These are phyloP conservation scores for Pichia ethanolica DNA, from an alignment of 805 yeast species.

Conservation along the genomic window DNA sequence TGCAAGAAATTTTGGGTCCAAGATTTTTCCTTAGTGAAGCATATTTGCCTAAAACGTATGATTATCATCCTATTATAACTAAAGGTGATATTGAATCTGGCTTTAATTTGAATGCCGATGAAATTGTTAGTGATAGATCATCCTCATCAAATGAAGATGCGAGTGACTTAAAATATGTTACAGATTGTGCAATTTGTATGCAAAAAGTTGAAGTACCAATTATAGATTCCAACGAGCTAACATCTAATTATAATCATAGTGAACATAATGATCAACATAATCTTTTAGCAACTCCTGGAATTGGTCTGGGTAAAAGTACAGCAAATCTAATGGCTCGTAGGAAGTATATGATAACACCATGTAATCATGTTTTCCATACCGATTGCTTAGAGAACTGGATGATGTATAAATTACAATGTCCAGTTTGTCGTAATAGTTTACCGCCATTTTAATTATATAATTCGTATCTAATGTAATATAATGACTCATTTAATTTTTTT, in stretches of 20 bases:
- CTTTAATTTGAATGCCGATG: constrained; percentile 35
- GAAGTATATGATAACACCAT: constrained; percentile 79
- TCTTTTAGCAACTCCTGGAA: neutral
- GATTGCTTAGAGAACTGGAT: constrained; percentile 91
- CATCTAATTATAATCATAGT: constrained; percentile 1
- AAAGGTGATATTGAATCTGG: constrained; percentile 57
- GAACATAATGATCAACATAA: constrained; percentile 9
- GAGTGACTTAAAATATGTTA: constrained; percentile 35
- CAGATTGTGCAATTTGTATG: constrained; percentile 92
- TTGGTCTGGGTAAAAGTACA: constrained; percentile 11
- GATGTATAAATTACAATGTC: constrained; percentile 88
- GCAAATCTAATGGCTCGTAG: constrained; percentile 28
- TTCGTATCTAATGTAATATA: too few species aligned
- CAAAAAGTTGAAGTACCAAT: constrained; percentile 58
- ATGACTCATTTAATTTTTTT: neutral
- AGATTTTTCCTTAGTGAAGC: constrained; percentile 75
- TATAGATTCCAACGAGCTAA: constrained; percentile 10
- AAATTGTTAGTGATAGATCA: constrained; percentile 12
- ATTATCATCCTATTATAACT: constrained; percentile 66
- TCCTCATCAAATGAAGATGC: constrained; percentile 14
- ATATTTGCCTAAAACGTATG: constrained; percentile 72
- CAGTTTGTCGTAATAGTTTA: constrained; percentile 77
- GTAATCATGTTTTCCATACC: constrained; percentile 83
- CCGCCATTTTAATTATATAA: constrained; percentile 57
- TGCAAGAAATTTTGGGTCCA: constrained; percentile 69